These are phyloP conservation scores for Phanerochaete carnosa DNA, from an alignment of 768 basidiomycete genomes.

Conservation along the genomic window DNA sequence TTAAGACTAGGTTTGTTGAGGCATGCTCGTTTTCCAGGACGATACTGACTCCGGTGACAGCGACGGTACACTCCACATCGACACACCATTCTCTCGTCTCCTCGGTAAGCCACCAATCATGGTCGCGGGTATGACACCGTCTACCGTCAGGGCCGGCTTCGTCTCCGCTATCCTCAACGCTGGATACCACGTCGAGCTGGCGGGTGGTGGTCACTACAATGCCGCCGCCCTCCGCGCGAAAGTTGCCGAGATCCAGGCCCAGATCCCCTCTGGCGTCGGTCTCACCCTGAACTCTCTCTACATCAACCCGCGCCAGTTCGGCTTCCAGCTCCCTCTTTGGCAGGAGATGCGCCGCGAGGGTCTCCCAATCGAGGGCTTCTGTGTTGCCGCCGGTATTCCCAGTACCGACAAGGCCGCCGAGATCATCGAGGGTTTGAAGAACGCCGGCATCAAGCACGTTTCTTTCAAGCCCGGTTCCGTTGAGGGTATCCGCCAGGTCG, in stretches of 20 bases:
- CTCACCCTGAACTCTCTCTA: constrained; percentile 94
- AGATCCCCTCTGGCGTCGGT: constrained; percentile 85
- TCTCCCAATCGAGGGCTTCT: constrained; percentile 96
- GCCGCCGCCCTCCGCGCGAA: constrained; percentile 83
- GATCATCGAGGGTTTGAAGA: constrained; percentile 81
- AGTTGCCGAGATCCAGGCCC: constrained; percentile 86
- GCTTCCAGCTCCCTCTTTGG: constrained; percentile 97
- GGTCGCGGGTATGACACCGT: constrained; percentile 99
- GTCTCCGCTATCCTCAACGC: constrained; percentile 90
- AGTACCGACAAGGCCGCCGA: constrained; percentile 96
- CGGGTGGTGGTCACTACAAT: constrained; percentile 98
- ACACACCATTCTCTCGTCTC: constrained; percentile 95
- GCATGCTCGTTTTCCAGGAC: neutral
- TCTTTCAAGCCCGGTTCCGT: constrained; percentile 98
- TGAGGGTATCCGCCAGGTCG: constrained; percentile 95
- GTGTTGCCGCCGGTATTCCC: constrained; percentile 96
- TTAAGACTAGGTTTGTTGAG: constrained; percentile 77
- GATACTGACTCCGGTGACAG: constrained; percentile 35
- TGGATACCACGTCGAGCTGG: constrained; percentile 95
- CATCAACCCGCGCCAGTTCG: constrained; percentile 97
- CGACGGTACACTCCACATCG: constrained; percentile 88
- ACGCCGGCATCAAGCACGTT: constrained; percentile 91
- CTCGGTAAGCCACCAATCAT: constrained; percentile 97
- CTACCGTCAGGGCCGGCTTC: constrained; percentile 93
- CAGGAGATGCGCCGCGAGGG: constrained; percentile 96